Percentiles rank a stretch among this genome's conserved stretches.
phyloP scores from a whole-genome alignment of 352 stramenopile genomes.

The Pythium rhizo-oryzae region DNA sequence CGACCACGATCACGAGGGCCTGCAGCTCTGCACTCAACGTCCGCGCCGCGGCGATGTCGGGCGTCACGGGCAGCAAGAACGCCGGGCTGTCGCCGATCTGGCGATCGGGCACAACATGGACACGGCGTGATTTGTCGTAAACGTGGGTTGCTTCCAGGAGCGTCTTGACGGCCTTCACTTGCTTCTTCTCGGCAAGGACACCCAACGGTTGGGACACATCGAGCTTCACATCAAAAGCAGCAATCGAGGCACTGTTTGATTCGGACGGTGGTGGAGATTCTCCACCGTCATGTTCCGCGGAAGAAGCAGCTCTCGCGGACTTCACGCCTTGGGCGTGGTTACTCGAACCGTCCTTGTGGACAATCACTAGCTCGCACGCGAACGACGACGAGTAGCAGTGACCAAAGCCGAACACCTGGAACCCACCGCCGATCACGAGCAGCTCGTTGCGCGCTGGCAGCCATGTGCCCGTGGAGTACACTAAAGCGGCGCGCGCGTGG shows the following conservation, averaged over 20 bases:
- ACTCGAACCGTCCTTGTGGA: constrained; percentile 21
- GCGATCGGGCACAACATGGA: constrained; percentile 45
- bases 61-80: constrained; percentile 69
- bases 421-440: constrained; percentile 71
- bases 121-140: constrained; percentile 83
- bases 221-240: constrained; percentile 1
- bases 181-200: constrained; percentile 50
- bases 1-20: constrained; percentile 41
- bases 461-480: constrained; percentile 61
- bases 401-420: constrained; percentile 86
- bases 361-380: constrained; percentile 53
- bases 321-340: background rate
- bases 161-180: constrained; percentile 84
- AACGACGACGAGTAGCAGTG: constrained; percentile 76
- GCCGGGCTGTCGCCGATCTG: constrained; percentile 26
- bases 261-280: constrained; percentile 8
- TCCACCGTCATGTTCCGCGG: background rate
- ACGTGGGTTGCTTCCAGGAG: constrained; percentile 57
- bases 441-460: constrained; percentile 35
- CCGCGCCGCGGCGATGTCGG: constrained; percentile 37
- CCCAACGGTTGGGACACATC: constrained; percentile 26
- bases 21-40: constrained; percentile 35
- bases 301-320: background rate
- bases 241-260: background rate
- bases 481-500: constrained; percentile 50